phyloP scores from a whole-genome alignment of 208 protist species.

The Leishmania mexicana region DNA sequence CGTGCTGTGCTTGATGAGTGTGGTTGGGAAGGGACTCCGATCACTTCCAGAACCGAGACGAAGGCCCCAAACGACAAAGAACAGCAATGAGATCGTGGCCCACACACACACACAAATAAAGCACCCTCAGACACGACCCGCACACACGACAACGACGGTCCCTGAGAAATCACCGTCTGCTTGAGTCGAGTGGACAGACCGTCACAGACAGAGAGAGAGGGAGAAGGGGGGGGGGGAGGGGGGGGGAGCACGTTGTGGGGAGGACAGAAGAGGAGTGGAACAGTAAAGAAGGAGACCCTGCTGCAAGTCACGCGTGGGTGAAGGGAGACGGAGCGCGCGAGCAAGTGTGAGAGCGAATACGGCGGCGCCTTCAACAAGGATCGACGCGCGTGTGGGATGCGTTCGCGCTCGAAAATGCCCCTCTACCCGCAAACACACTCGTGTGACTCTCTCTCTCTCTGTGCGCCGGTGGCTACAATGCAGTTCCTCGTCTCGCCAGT shows the following conservation, averaged over 20 bases:
- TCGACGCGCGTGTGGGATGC: not conserved
- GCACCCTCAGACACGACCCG: not conserved
- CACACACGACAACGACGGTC: not conserved
- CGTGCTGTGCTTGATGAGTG: not conserved
- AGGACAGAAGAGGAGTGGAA: not conserved
- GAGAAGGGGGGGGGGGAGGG: not conserved
- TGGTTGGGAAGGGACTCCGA: not conserved
- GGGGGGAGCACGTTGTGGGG: not conserved
- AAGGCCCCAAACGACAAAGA: too few relatives aligned
- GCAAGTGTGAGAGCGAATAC: not conserved
- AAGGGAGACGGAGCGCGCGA: slow-evolving; percentile 3
- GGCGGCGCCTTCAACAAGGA: not conserved
- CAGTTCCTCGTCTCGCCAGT: not conserved
- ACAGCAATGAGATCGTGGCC: not conserved
- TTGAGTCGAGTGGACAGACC: not conserved
- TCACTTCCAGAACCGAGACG: not conserved
- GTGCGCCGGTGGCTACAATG: not conserved
- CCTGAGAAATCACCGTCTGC: not conserved
- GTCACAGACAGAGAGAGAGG: not conserved
- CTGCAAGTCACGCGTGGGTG: not conserved
- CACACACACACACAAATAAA: not conserved
- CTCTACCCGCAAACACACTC: not conserved
- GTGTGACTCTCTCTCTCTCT: not conserved
- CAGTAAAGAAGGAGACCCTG: not conserved
- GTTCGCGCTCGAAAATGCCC: not conserved